Percentiles rank a stretch among this genome's conserved stretches.
Conservation (phyloP, 371 early-diverging fungal species). For the Mucor piriformis region DNA sequence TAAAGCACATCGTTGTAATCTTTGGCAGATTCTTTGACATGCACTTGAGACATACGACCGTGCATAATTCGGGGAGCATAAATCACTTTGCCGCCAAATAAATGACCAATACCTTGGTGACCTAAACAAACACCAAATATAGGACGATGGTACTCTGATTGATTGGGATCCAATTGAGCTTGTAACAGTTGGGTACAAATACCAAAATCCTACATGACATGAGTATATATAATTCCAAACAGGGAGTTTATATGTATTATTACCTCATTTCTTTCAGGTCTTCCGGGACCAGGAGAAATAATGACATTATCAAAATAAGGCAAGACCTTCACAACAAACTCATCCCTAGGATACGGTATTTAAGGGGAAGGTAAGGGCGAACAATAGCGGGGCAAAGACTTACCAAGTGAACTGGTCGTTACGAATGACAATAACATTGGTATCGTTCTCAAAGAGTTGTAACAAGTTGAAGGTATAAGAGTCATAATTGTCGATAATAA, state of each 20-base stretch:
- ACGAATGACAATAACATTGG: constrained; percentile 77
- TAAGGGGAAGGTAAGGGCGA: too few species aligned
- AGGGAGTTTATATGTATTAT: too few species aligned
- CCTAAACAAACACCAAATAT: constrained; percentile 98
- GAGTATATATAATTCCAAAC: too few species aligned
- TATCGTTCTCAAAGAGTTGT: constrained; percentile 62
- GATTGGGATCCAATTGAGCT: constrained; percentile 43
- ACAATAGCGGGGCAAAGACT: too few species aligned
- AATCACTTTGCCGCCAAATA: constrained; percentile 77
- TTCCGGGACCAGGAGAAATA: constrained; percentile 94
- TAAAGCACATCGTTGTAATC: constrained; percentile 56
- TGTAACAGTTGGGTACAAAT: constrained; percentile 71
- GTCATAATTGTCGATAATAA: constrained; percentile 96
- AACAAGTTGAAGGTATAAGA: constrained; percentile 94
- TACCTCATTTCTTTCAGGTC: constrained; percentile 62
- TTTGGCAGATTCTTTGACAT: constrained; percentile 2
- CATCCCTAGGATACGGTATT: constrained; percentile 49
- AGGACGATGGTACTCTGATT: constrained; percentile 58
- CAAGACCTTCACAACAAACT: constrained; percentile 60
- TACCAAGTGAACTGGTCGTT: constrained; percentile 82
- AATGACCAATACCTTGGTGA: constrained; percentile 89
- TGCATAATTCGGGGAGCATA: constrained; percentile 81
- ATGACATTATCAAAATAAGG: constrained; percentile 88
- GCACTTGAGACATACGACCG: constrained; percentile 78
- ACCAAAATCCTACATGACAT: constrained; percentile 86